These are phyloP conservation scores for Alternaria dauci DNA, from an alignment of 2,329 filamentous ascomycete species.

Conservation along the genomic window DNA sequence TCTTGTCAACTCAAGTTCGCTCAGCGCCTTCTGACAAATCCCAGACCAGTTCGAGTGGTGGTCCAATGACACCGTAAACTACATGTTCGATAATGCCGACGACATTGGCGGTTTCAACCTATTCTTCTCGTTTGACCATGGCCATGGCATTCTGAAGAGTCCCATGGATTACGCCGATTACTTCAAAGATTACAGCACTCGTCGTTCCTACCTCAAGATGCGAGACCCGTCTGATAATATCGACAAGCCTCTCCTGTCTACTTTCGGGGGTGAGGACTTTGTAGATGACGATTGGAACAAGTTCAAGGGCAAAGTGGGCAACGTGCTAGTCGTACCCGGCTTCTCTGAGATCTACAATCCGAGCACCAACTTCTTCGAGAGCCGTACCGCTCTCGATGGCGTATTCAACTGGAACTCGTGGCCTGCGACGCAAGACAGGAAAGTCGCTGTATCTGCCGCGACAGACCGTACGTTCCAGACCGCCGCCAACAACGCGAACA, in stretches of 20 bases:
- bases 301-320: slow-evolving; percentile 40
- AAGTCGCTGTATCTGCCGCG: slow-evolving; percentile 35
- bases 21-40: not conserved
- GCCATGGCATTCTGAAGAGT: slow-evolving; percentile 25
- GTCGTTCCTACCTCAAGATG: slow-evolving; percentile 39
- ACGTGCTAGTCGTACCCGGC: slow-evolving; percentile 43
- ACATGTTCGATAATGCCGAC: slow-evolving; percentile 45
- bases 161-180: slow-evolving; percentile 39
- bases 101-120: slow-evolving; percentile 40
- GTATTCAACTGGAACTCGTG: slow-evolving; percentile 53
- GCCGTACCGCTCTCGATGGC: slow-evolving; percentile 43
- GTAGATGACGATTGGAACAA: slow-evolving; percentile 24
- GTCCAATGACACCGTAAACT: slow-evolving; percentile 37
- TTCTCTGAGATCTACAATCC: slow-evolving; percentile 35
- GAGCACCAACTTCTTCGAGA: slow-evolving; percentile 31
- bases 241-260: slow-evolving; percentile 43
- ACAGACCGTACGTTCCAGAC: slow-evolving; percentile 43
- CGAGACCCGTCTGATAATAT: slow-evolving; percentile 18
- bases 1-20: not conserved
- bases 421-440: slow-evolving; percentile 31
- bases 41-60: slow-evolving; percentile 29
- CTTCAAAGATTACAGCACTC: slow-evolving; percentile 30
- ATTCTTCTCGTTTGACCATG: slow-evolving; percentile 52
- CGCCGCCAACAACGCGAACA: slow-evolving; percentile 39
- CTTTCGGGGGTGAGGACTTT: slow-evolving; percentile 42